A percentile compares a stretch with the other conserved stretches of the same genome.
phyloP scores from a whole-genome alignment of 2,329 filamentous ascomycete genomes.

The Microsporum audouinii region DNA sequence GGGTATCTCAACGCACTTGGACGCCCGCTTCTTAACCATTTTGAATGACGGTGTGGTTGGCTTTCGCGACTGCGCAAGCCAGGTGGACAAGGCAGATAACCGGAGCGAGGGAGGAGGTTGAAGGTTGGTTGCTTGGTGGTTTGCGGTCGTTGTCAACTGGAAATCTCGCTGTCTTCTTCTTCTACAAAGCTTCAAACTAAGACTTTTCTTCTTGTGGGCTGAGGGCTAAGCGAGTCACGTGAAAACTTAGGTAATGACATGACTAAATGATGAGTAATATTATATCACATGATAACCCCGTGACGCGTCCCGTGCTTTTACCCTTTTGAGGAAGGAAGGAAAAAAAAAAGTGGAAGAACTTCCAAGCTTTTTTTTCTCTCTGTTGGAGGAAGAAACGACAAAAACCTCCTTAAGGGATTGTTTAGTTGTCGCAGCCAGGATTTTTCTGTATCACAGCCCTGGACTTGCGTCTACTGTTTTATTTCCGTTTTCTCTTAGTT shows the following conservation, averaged over 20 bases:
- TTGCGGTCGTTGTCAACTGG: constrained; percentile 3
- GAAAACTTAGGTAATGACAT: background rate
- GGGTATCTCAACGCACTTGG: constrained; percentile 47
- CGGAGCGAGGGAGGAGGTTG: constrained; percentile 6
- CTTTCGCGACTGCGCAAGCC: constrained; percentile 8
- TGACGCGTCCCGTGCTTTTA: background rate
- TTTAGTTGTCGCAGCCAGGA: background rate
- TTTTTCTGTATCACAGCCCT: too few species aligned
- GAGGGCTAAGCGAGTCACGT: constrained; percentile 5
- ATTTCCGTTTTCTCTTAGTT: background rate
- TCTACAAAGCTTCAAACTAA: background rate
- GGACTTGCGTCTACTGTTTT: background rate
- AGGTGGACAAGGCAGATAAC: background rate
- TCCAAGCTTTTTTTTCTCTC: background rate
- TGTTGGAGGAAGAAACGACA: background rate
- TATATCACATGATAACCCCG: background rate
- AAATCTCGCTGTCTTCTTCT: constrained; percentile 2
- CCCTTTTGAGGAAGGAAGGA: background rate
- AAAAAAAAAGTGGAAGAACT: background rate
- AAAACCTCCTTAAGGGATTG: background rate
- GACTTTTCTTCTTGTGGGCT: constrained; percentile 9
- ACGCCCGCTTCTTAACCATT: constrained; percentile 67
- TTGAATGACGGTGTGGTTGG: constrained; percentile 34
- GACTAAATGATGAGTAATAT: background rate
- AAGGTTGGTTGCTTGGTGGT: background rate